phyloP scores from a whole-genome alignment of 2,329 filamentous ascomycete genomes.

The Lachnellula arida region DNA sequence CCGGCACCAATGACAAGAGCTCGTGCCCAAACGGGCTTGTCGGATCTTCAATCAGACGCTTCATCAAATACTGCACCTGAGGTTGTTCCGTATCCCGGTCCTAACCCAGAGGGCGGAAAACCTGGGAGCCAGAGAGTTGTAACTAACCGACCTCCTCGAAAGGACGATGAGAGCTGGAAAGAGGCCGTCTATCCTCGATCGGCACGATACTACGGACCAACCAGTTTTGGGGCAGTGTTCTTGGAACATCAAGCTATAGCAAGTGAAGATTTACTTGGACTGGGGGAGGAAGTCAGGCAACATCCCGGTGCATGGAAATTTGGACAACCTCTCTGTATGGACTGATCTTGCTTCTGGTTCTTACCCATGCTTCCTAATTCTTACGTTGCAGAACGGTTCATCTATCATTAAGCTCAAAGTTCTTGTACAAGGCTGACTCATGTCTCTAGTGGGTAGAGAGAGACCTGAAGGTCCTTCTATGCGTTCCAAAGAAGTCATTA shows the following conservation, averaged over 20 bases:
- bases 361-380: background rate
- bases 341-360: background rate
- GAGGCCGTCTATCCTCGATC: constrained; percentile 18
- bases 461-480: constrained; percentile 20
- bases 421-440: background rate
- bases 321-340: constrained; percentile 20
- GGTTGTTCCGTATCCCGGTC: background rate
- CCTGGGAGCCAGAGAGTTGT: background rate
- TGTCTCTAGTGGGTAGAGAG: constrained; percentile 14
- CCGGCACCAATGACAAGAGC: constrained; percentile 26
- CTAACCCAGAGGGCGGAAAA: background rate
- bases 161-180: constrained; percentile 14
- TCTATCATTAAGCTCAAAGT: background rate
- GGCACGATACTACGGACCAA: constrained; percentile 25
- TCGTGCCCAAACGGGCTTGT: background rate
- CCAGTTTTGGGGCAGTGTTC: constrained; percentile 28
- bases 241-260: constrained; percentile 18
- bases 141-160: background rate
- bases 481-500: constrained; percentile 21
- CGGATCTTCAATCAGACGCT: background rate
- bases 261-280: constrained; percentile 20
- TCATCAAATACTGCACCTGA: background rate
- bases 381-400: background rate
- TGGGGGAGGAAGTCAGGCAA: constrained; percentile 22
- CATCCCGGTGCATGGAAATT: constrained; percentile 26